Base-by-base conservation (phyloP, 805 yeast genomes). In the Ogataea neopini region DNA sequence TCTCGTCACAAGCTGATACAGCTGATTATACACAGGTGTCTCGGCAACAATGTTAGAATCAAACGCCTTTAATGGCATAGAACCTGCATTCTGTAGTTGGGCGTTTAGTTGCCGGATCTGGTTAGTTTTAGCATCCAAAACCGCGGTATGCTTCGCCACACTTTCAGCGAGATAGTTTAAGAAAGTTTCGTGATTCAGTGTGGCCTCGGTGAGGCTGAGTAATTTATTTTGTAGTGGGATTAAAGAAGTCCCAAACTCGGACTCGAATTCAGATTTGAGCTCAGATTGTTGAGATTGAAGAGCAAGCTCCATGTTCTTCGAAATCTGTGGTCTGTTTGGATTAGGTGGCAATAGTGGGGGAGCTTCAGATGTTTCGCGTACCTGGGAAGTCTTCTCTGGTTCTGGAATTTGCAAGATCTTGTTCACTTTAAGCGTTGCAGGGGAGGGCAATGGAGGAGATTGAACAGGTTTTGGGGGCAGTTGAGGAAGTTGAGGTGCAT, bases 1-100 rank as follows among this genome's bases (percentile, higher is more conserved):
- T 33, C 80, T 83, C 15, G 90, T 76, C 0, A 80, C 79, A 1
- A 84, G 68, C 17, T 77, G 77, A 59, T 86, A 84, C 11, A 85
- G 62, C 61, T 88, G 96, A 47, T 77, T 74, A 45, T 76, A 72
- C 1, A 76, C 82, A 0, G 71, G 68, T 1, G 81, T 76, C 45
- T 78, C 83, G 0, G 83, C 79, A 29, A 71, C 66, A 1, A 81
- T 66, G 2, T 74, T 53, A 9, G 73, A 71, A 45, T 75, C 81
- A 2, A 76, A 60, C 29, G 73, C 64, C 6, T 63, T 64, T 11
- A 55, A 56, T 10, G 65, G 58, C 1, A 56, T 35, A 2, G 45
- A 19, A 29, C 47, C 43, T 37, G 30, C 25, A 9, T 50, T 0
- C 76, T 73, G 35, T 63, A 69, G 3, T 53, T 45, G 4, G 64